Conservation (phyloP, 331 rosid species). For the Cydonia oblonga region DNA sequence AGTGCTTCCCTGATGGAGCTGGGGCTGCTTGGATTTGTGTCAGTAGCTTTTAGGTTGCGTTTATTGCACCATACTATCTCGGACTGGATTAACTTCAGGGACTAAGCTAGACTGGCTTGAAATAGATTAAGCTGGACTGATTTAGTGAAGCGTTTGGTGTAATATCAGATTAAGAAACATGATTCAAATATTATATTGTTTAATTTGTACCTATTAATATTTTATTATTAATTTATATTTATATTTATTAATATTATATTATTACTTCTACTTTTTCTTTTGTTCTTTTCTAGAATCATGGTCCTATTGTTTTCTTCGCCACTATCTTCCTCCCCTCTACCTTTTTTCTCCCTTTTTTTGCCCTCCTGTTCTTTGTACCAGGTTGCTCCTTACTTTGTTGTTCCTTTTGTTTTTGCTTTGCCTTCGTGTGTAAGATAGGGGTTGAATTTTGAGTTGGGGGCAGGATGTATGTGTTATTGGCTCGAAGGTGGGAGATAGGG, state of each 20-base stretch:
- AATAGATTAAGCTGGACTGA: too few relatives aligned
- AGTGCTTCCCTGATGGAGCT: slow-evolving; percentile 1
- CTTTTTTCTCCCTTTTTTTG: too few relatives aligned
- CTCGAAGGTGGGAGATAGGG: background rate
- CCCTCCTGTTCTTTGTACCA: background rate
- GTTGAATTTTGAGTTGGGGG: background rate
- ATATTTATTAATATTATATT: too few relatives aligned
- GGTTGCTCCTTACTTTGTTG: background rate
- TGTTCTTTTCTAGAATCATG: background rate
- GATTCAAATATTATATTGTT: too few relatives aligned
- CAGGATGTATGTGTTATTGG: too few relatives aligned
- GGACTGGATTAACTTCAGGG: fast-evolving
- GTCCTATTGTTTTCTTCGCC: background rate
- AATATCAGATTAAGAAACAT: too few relatives aligned
- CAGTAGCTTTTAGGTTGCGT: background rate
- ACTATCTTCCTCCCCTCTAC: background rate
- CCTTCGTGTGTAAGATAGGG: background rate
- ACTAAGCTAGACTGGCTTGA: too few relatives aligned
- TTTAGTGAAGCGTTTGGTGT: fast-evolving
- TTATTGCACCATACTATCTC: fast-evolving
- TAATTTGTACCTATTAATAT: too few relatives aligned
- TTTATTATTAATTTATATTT: too few relatives aligned
- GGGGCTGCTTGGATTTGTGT: background rate
- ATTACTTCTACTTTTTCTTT: background rate
- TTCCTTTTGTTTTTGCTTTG: background rate